Evolutionary conservation across 768 basidiomycete genomes (phyloP).

Genomic region (Coprinellus micaceus): DNA sequence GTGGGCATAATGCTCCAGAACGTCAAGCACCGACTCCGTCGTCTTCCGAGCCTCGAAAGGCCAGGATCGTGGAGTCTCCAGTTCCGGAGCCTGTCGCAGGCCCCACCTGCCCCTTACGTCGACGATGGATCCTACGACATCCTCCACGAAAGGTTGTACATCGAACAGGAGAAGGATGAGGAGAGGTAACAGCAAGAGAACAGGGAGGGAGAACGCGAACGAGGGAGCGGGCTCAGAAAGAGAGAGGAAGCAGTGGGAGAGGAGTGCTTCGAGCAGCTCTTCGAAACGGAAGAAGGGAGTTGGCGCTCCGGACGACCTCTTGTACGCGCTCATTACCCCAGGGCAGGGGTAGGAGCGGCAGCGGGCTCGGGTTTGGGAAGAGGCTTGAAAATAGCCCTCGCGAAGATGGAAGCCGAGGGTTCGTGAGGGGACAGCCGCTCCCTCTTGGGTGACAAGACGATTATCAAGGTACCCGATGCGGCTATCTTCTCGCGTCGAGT

Average conservation of each 20-base stretch:
- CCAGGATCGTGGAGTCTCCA: conserved; percentile 35
- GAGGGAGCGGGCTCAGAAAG: conserved; percentile 36
- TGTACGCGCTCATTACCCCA: too few species aligned
- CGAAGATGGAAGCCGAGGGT: too few species aligned
- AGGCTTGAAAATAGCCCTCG: too few species aligned
- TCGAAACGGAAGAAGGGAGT: too few species aligned
- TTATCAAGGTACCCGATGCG: conserved; percentile 63
- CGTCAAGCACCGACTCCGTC: conserved; percentile 28
- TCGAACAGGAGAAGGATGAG: conserved; percentile 65
- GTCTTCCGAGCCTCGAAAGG: conserved; percentile 37
- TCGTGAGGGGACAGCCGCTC: too few species aligned
- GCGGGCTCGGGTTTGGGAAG: too few species aligned
- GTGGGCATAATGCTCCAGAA: conserved; percentile 34
- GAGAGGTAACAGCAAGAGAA: neutral
- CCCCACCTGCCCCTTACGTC: conserved; percentile 62
- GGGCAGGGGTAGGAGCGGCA: too few species aligned
- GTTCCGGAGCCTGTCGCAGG: conserved; percentile 40
- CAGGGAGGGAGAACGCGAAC: conserved; percentile 28
- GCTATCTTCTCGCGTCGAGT: conserved; percentile 78
- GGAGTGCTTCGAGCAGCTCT: neutral
- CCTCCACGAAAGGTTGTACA: conserved; percentile 76
- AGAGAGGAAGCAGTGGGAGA: conserved; percentile 2
- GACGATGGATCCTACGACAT: conserved; percentile 81
- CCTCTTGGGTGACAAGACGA: conserved; percentile 57
- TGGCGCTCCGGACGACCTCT: too few species aligned